phyloP scores from a whole-genome alignment of 2,329 filamentous ascomycete species.

The Claviceps fusiformis region DNA sequence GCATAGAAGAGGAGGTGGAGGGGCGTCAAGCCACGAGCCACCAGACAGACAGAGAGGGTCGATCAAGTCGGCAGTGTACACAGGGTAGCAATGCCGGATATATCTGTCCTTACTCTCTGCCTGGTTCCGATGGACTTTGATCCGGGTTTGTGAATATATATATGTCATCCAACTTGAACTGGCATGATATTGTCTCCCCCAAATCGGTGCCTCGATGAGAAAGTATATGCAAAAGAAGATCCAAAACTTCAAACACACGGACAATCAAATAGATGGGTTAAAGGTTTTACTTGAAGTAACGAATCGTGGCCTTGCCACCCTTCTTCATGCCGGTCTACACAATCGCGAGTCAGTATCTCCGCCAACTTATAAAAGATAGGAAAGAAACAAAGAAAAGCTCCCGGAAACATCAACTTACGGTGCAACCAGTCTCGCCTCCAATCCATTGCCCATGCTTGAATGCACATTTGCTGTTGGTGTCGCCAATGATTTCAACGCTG shows the following conservation, averaged over 20 bases:
- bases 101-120: too few relatives aligned
- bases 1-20: neutral
- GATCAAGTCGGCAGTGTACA: too few relatives aligned
- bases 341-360: neutral
- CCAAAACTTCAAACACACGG: neutral
- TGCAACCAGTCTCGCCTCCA: slow-evolving; percentile 54
- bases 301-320: slow-evolving; percentile 29
- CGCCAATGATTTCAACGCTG: slow-evolving; percentile 63
- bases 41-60: too few relatives aligned
- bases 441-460: slow-evolving; percentile 51
- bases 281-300: slow-evolving; percentile 24
- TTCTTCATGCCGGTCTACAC: slow-evolving; percentile 28
- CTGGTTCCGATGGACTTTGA: neutral
- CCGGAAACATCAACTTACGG: slow-evolving; percentile 43
- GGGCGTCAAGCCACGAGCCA: neutral
- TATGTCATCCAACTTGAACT: neutral
- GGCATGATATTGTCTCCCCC: neutral
- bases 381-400: too few relatives aligned
- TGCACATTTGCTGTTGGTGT: slow-evolving; percentile 45
- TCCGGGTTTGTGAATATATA: neutral
- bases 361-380: too few relatives aligned
- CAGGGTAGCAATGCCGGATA: too few relatives aligned
- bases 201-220: slow-evolving; percentile 10
- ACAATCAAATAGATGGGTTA: neutral
- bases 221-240: slow-evolving; percentile 23